phyloP scores from a whole-genome alignment of 345 rosid genomes.

The Citrus glauca region DNA sequence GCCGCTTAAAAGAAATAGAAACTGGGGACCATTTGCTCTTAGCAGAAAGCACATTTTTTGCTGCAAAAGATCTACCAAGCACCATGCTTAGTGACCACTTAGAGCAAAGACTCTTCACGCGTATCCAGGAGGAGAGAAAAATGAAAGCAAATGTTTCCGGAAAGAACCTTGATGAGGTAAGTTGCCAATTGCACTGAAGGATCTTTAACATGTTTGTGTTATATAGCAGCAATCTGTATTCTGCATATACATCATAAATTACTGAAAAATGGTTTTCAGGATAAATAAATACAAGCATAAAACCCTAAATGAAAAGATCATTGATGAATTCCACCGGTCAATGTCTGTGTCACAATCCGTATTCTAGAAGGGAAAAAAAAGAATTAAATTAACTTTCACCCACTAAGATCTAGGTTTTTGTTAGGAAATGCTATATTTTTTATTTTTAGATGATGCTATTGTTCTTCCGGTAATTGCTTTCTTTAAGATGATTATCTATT shows the following conservation, averaged over 20 bases:
- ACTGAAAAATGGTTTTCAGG: background rate
- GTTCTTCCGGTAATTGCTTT: background rate
- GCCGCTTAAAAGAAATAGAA: conserved; percentile 42
- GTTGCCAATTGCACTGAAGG: conserved; percentile 2
- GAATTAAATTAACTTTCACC: background rate
- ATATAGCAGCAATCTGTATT: background rate
- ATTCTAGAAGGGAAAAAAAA: background rate
- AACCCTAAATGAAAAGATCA: background rate
- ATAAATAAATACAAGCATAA: too few species aligned
- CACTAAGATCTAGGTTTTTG: background rate
- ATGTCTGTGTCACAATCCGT: too few species aligned
- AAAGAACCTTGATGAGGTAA: conserved; percentile 48
- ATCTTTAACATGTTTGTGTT: background rate
- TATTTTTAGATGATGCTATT: background rate
- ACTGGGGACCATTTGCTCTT: conserved; percentile 13
- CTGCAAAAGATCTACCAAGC: conserved; percentile 54
- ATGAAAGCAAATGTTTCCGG: conserved; percentile 40
- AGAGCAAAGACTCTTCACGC: conserved; percentile 43
- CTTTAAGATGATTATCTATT: background rate
- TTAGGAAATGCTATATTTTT: background rate
- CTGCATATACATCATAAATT: background rate
- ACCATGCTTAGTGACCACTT: conserved; percentile 48
- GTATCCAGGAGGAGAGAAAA: conserved; percentile 42
- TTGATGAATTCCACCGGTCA: background rate
- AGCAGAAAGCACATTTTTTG: conserved; percentile 19